Conservation (phyloP, 345 rosid species). For the Syzygium aromaticum region DNA sequence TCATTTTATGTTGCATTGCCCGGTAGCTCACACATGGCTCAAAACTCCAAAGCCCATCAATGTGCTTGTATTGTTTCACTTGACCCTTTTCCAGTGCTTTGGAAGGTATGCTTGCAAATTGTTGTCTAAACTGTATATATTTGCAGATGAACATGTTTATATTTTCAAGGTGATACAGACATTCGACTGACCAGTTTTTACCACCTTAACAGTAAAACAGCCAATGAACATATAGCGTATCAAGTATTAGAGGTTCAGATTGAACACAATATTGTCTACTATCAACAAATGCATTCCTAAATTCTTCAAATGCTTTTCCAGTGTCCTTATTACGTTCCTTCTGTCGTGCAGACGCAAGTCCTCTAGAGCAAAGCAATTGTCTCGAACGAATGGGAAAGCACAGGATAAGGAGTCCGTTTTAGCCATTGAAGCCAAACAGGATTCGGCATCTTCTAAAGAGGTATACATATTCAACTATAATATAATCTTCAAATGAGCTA, state of each 20-base stretch:
- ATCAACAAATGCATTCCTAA: neutral
- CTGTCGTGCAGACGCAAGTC: neutral
- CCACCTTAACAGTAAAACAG: neutral
- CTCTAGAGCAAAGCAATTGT: slow-evolving; percentile 8
- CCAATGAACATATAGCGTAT: neutral
- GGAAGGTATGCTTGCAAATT: neutral
- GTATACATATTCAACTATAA: slow-evolving; percentile 5
- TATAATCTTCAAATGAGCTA: neutral
- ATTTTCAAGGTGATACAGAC: neutral
- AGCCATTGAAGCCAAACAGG: slow-evolving; percentile 11
- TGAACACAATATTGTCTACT: neutral
- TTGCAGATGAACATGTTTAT: neutral
- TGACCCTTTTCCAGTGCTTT: neutral
- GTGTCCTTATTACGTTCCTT: neutral
- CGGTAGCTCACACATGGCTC: neutral
- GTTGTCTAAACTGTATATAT: neutral
- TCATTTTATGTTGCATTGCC: neutral
- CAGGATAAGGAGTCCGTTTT: slow-evolving; percentile 4
- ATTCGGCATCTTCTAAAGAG: slow-evolving; percentile 36
- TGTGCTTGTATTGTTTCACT: neutral
- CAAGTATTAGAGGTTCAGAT: neutral
- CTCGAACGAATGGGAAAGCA: slow-evolving; percentile 6
- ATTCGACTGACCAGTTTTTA: neutral
- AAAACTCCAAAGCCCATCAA: neutral
- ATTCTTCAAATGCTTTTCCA: neutral